Evolutionary conservation across 768 basidiomycete species (phyloP), one percentile per base, ranked within the genome.

Genomic region (Scleroderma citrinum): DNA sequence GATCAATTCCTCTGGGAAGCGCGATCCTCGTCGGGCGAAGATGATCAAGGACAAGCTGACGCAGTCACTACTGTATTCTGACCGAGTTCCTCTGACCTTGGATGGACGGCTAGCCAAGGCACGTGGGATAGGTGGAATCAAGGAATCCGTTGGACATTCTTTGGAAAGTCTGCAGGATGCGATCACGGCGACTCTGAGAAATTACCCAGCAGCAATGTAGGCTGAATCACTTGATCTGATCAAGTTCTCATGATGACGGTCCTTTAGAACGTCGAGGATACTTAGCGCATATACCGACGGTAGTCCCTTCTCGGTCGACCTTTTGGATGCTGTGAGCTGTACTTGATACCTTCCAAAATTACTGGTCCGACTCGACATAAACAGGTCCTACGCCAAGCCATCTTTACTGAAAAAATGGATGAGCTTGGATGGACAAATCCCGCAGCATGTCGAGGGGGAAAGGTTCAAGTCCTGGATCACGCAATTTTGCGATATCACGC

Each of bases 401-500:
- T 73, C 0, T 84, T 84, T 52, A 70, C 76, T 12, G 52, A 63
- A 45, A 79, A 81, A 59, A 77, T 83, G 71, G 57, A 71, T 14
- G 65, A 73, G 26, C 57, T 83, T 3, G 69, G 71, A 0, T 84
- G 82, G 82, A 72, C 74, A 7, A 58, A 65, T 32, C 66, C 72
- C 0, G 62, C 60, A 5, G 71, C 66, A 41, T 81, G 82, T 48
- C 54, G 44, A 6, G 52, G 50, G 8, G 68, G 75, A 30, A 71
- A 72, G 51, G 43, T 64, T 5, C 49, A 48, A 38, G 72, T 73
- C 5, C 62, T 83, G 11, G 67, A 74, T 8, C 76, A 80, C 49
- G 71, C 73, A 1, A 63, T 80, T 23, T 71, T 76, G 7, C 68
- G 82, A 54, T 84, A 84, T 58, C 82, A 83, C 52, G 79, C 76